These are phyloP conservation scores for Plasmodium inui DNA, from an alignment of 169 alveolate species.

Conservation along the genomic window DNA sequence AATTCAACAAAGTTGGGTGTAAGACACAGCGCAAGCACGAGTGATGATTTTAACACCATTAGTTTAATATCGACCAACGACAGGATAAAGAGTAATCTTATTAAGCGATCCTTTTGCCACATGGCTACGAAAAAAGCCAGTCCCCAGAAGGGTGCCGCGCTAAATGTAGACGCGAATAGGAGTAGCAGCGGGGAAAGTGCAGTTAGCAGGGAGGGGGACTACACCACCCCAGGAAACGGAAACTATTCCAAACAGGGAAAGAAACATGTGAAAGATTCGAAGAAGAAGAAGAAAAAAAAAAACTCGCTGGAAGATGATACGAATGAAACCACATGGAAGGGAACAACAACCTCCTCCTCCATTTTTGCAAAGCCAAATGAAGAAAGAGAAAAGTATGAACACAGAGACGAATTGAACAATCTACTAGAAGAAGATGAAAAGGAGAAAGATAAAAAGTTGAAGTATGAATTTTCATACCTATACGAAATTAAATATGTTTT, in stretches of 20 bases:
- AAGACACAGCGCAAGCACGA: neutral
- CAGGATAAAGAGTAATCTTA: neutral
- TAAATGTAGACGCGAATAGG: neutral
- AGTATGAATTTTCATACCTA: conserved; percentile 60
- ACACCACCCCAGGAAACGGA: neutral
- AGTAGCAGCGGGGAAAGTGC: neutral
- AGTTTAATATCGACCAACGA: neutral
- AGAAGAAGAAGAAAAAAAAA: neutral
- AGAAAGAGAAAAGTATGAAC: conserved; percentile 6
- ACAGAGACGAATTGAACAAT: conserved; percentile 13
- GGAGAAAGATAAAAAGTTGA: conserved; percentile 16
- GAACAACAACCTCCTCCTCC: neutral
- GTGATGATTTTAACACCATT: neutral
- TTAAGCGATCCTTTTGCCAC: conserved; percentile 6
- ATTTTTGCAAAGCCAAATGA: conserved; percentile 23
- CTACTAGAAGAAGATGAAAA: conserved; percentile 11
- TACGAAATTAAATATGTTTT: conserved; percentile 76
- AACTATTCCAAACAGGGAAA: neutral
- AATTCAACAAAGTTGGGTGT: neutral
- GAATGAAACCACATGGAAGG: neutral
- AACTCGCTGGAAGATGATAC: neutral
- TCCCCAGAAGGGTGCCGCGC: neutral
- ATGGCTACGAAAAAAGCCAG: neutral
- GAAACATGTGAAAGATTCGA: neutral
- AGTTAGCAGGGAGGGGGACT: neutral